These are phyloP conservation scores for Capsella bursapastoris DNA, from an alignment of 345 rosid genomes.

Conservation along the genomic window DNA sequence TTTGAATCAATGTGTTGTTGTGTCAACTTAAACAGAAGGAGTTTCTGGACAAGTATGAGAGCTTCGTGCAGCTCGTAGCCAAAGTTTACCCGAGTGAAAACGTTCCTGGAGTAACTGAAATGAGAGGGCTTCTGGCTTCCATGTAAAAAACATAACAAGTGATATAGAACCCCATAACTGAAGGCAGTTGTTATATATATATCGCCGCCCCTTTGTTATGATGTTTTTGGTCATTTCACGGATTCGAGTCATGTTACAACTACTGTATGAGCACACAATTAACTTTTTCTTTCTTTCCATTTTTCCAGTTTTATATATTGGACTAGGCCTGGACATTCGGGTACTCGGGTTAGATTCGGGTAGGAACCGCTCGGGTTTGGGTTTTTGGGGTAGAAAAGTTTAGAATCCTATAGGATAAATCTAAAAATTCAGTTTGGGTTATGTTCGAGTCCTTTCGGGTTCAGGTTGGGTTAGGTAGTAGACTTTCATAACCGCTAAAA, in stretches of 20 bases:
- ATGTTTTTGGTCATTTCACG: neutral
- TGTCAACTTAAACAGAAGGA: conserved; percentile 68
- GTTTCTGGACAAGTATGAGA: conserved; percentile 92
- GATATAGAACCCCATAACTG: neutral
- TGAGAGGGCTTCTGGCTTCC: conserved; percentile 80
- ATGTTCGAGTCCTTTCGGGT: no score
- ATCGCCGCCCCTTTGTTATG: neutral
- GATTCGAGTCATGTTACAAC: neutral
- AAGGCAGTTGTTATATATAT: conserved; percentile 24
- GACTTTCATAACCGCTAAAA: no score
- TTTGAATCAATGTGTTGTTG: conserved; percentile 2
- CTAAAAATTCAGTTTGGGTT: no score
- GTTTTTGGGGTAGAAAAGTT: no score
- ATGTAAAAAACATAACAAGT: conserved; percentile 52
- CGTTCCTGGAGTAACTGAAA: conserved; percentile 73
- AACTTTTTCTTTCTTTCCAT: neutral
- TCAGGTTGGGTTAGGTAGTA: no score
- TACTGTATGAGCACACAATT: neutral
- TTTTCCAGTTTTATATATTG: neutral
- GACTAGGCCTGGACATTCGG: no score
- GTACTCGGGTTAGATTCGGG: no score
- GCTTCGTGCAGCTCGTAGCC: conserved; percentile 84
- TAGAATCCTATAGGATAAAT: no score
- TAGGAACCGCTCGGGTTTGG: no score
- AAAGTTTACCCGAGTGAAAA: conserved; percentile 86